Evolutionary conservation across 192 early-diverging fungal species (phyloP), one percentile per base, ranked within the genome.

Genomic region (Coemansia sp.): DNA sequence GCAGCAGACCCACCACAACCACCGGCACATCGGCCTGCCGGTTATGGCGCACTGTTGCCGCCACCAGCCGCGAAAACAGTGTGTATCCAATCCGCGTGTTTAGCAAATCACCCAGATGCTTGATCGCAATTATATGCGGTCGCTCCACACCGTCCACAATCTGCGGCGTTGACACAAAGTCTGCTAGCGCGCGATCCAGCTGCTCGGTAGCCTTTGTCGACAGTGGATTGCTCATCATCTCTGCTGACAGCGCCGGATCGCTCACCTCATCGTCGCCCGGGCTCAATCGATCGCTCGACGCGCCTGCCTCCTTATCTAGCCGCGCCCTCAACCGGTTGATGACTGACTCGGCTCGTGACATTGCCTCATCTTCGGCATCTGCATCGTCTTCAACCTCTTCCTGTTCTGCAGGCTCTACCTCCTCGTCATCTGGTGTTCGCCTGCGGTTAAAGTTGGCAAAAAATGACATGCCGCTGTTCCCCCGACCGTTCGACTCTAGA

Each of bases 81-180:
- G 79, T 82, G 53, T 82, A 82, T 1, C 79, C 79, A 8, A 82
- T 66, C 1, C 74, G 79, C 6, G 79, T 82, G 59, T 82, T 82
- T 32, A 82, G 45, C 49, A 82, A 57, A 41, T 82, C 79, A 41
- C 74, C 79, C 66, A 82, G 21, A 35, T 82, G 74, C 65, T 82
- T 82, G 35, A 82, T 27, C 1, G 50, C 79, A 27, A 81, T 62
- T 25, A 81, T 55, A 21, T 63, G 65, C 6, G 78, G 78, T 17
- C 67, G 64, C 24, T 61, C 57, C 1, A 49, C 38, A 4, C 59
- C 59, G 9, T 60, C 58, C 6, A 43, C 73, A 1, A 50, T 11
- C 17, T 39, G 19, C 5, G 66, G 70, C 0, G 67, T 41, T 1
- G 65, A 27, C 19, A 73, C 57, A 67, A 76, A 76, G 48, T 67